These are phyloP conservation scores for Tieghemiomyces parasiticus DNA, from an alignment of 192 early-diverging fungal species.

Conservation along the genomic window DNA sequence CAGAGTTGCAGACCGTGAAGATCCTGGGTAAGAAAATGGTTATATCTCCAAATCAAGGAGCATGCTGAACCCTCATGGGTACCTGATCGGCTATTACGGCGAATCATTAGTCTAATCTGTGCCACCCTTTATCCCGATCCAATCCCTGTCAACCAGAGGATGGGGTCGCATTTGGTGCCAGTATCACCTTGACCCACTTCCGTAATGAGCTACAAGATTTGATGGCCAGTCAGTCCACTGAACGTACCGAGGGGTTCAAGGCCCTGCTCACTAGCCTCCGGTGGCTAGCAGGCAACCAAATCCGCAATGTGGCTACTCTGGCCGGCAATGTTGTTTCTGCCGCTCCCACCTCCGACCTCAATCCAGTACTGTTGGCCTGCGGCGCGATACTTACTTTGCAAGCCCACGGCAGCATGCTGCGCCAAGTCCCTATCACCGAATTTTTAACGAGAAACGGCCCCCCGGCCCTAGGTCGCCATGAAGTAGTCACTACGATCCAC, in stretches of 20 bases:
- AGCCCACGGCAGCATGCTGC: constrained; percentile 17
- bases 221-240: no score
- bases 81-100: no score
- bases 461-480: constrained; percentile 43
- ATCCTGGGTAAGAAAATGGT: constrained; percentile 17
- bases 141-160: constrained; percentile 18
- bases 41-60: no score
- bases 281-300: constrained; percentile 74
- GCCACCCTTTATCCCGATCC: no score
- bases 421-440: constrained; percentile 41
- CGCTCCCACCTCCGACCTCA: constrained; percentile 80
- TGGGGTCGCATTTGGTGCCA: constrained; percentile 42
- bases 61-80: no score
- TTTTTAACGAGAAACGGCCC: constrained; percentile 78
- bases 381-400: constrained; percentile 29
- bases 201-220: no score
- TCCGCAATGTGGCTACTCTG: constrained; percentile 72
- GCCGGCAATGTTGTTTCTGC: constrained; percentile 80
- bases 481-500: constrained; percentile 48
- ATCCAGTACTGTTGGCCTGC: constrained; percentile 66
- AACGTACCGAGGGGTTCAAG: constrained; percentile 37
- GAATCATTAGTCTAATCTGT: no score
- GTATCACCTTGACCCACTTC: constrained; percentile 46
- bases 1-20: constrained; percentile 40
- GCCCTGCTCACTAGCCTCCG: constrained; percentile 57